Conservation (phyloP, 148 eudicot genomes). For the Arbutus unedo region DNA sequence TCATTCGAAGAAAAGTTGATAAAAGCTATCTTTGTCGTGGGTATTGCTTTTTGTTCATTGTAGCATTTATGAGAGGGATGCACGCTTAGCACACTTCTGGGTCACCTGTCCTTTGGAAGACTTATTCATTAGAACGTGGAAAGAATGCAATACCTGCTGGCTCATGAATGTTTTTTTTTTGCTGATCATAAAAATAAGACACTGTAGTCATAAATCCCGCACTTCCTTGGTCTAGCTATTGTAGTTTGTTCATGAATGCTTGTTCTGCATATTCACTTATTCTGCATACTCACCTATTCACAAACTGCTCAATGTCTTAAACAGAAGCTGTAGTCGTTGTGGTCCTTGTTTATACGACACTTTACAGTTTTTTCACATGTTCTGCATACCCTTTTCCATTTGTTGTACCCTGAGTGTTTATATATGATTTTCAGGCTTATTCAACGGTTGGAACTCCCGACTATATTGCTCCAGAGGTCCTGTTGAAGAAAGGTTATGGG, state of each 20-base stretch:
- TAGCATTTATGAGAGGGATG: not conserved
- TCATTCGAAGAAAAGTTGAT: not conserved
- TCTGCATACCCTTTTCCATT: not conserved
- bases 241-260: not conserved
- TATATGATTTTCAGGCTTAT: constrained; percentile 14
- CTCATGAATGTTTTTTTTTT: no score
- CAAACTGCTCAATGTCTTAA: not conserved
- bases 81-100: not conserved
- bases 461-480: constrained; percentile 33
- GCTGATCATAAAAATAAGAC: not conserved
- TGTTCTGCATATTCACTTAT: not conserved
- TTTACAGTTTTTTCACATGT: not conserved
- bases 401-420: not conserved
- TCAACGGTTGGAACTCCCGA: constrained; percentile 33
- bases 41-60: not conserved
- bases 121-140: not conserved
- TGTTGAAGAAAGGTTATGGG: constrained; percentile 34
- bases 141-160: not conserved
- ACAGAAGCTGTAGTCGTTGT: not conserved
- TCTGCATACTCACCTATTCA: not conserved
- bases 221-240: not conserved
- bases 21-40: not conserved
- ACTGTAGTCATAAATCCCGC: not conserved
- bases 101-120: not conserved
- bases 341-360: not conserved